Percentiles rank a stretch among this genome's conserved stretches.
These are phyloP conservation scores for Inga oerstediana DNA, from an alignment of 306 rosid species.

Conservation along the genomic window DNA sequence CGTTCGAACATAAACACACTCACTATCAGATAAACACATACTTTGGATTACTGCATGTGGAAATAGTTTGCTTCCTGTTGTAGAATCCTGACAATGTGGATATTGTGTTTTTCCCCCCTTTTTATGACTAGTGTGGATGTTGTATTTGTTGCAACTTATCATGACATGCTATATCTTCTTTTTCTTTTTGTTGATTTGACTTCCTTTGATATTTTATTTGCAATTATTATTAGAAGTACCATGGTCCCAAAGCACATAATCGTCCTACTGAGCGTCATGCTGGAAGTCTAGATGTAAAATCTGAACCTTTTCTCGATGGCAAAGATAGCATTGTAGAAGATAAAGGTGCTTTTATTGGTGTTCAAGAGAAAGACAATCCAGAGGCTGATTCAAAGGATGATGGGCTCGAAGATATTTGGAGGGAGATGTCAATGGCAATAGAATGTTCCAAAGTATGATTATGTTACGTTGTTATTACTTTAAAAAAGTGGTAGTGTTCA, in stretches of 20 bases:
- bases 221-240: conserved; percentile 44
- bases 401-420: conserved; percentile 82
- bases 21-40: background rate
- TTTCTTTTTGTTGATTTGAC: conserved; percentile 24
- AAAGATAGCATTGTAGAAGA: conserved; percentile 35
- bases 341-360: conserved; percentile 74
- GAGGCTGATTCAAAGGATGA: conserved; percentile 53
- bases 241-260: conserved; percentile 30
- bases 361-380: conserved; percentile 52
- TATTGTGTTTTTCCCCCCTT: background rate
- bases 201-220: conserved; percentile 30
- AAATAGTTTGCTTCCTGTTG: background rate
- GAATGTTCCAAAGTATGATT: conserved; percentile 75
- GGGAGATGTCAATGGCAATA: conserved; percentile 78
- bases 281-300: conserved; percentile 33
- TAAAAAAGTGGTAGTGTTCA: conserved; percentile 14
- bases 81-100: conserved; percentile 6
- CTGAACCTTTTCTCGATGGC: conserved; percentile 25
- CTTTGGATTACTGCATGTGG: background rate
- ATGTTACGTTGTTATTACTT: conserved; percentile 17
- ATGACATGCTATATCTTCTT: background rate
- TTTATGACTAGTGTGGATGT: conserved; percentile 1
- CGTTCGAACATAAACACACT: background rate
- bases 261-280: conserved; percentile 24
- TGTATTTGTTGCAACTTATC: conserved; percentile 15